Conservation (phyloP, 192 early-diverging fungal genomes). For the Physocladia obscura region DNA sequence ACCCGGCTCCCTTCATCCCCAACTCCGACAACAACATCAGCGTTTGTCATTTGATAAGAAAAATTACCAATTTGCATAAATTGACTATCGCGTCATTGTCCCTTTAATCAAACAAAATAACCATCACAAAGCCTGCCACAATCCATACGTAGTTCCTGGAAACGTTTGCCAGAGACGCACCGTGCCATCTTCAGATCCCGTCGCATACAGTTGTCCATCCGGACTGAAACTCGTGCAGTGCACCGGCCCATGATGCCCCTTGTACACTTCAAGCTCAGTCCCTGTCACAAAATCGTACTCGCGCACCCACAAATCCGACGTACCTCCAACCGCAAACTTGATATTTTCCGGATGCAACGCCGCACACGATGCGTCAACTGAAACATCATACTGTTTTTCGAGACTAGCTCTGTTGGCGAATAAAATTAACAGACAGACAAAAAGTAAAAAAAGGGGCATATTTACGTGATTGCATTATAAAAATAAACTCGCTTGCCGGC, state of each 20-base stretch:
- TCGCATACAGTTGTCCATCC: slow-evolving; percentile 88
- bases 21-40: too few relatives aligned
- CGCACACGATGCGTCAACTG: slow-evolving; percentile 69
- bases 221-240: slow-evolving; percentile 89
- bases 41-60: too few relatives aligned
- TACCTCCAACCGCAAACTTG: slow-evolving; percentile 78
- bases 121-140: slow-evolving; percentile 55
- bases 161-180: slow-evolving; percentile 83
- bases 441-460: slow-evolving; percentile 18
- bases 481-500: slow-evolving; percentile 74
- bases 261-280: slow-evolving; percentile 69
- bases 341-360: slow-evolving; percentile 79
- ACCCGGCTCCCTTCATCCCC: too few relatives aligned
- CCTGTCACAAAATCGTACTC: slow-evolving; percentile 80
- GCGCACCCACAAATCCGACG: slow-evolving; percentile 79
- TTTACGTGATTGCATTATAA: slow-evolving; percentile 70
- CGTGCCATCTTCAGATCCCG: slow-evolving; percentile 85
- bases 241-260: slow-evolving; percentile 89
- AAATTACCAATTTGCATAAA: too few relatives aligned
- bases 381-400: slow-evolving; percentile 35
- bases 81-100: too few relatives aligned
- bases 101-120: too few relatives aligned
- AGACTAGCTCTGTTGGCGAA: slow-evolving; percentile 32
- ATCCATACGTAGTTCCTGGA: slow-evolving; percentile 76
- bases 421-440: not conserved